Evolutionary conservation across 441 rosid species (phyloP), one percentile per base, ranked within the genome.

Genomic region (Pelargonium myrrhifolium): DNA sequence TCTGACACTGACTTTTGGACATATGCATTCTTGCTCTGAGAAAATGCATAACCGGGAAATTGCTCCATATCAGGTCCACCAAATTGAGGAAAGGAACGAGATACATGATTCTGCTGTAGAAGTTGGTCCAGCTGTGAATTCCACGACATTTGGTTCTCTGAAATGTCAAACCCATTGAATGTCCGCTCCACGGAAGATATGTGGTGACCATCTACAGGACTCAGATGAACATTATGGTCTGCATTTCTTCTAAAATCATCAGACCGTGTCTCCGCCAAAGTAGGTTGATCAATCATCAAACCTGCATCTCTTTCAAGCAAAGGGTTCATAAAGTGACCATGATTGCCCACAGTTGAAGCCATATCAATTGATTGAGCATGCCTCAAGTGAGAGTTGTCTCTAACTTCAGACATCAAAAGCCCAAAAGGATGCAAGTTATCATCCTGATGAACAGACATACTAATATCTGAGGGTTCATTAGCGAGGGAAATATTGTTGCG

Each of bases 361-460:
- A 72, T 62, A 76, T 80, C 77, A 61, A 86, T 75, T 71, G 83
- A 77, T n/a, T 71, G 80, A 37, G 74, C 73, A 70, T 65, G 81
- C 69, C 84, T 81, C 71, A 80, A 69, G 73, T 70, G 76, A 64
- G 83, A 47, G 55, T 15, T 64, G 65, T 78, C 75, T 81, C 84
- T 92, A 71, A 90, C 83, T 80, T 93, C 92, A 28, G 97, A 88
- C 94, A 88, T 84, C 70, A 87, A 75, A 75, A 87, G 78, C 67
- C 97, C 92, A 83, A 93, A 86, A 17, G 91, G 93, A 63, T 87
- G 90, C 79, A 86, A 69, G 81, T 83, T 88, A 43, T 66, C 78
- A 65, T 90, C 90, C 66, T 77, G 79, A 70, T 76, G 84, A 76
- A 75, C 74, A 42, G 74, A 76, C 68, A 76, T 62, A 71, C 72